Evolutionary conservation across 805 yeast species (phyloP).

Genomic region (Isabelozyma heimii): DNA sequence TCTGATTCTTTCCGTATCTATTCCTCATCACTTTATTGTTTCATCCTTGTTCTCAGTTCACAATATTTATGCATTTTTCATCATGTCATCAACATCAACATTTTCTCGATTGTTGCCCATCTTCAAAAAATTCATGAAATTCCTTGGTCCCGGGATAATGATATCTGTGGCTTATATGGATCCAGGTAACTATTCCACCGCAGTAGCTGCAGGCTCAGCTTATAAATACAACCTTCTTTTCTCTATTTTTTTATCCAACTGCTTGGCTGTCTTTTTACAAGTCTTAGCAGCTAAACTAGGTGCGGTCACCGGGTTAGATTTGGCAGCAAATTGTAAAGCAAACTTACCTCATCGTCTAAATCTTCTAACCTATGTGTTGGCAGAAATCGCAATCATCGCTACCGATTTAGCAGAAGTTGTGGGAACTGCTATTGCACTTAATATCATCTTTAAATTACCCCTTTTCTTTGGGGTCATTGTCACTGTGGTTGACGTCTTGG

Average conservation of each 20-base stretch:
- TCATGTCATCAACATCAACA: neutral
- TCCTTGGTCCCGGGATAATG: slow-evolving; percentile 95
- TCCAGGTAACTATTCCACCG: slow-evolving; percentile 95
- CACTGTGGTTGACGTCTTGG: slow-evolving; percentile 81
- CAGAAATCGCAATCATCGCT: slow-evolving; percentile 90
- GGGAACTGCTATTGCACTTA: slow-evolving; percentile 94
- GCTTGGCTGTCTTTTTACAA: slow-evolving; percentile 86
- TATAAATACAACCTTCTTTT: slow-evolving; percentile 77
- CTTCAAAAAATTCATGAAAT: slow-evolving; percentile 51
- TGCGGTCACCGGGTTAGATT: slow-evolving; percentile 88
- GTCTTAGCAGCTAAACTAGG: slow-evolving; percentile 84
- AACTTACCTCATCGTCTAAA: slow-evolving; percentile 67
- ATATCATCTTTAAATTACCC: slow-evolving; percentile 79
- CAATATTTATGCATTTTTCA: neutral
- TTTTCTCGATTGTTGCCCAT: neutral
- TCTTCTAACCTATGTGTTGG: slow-evolving; percentile 64
- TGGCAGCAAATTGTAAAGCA: slow-evolving; percentile 82
- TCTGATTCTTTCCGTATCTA: too few species aligned
- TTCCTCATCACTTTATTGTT: too few species aligned
- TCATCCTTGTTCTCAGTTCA: neutral
- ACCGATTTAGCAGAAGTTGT: slow-evolving; percentile 97
- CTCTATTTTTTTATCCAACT: slow-evolving; percentile 73
- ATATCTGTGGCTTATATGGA: slow-evolving; percentile 95
- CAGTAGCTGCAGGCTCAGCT: slow-evolving; percentile 90
- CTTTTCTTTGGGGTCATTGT: slow-evolving; percentile 78